Evolutionary conservation across 306 rosid species (phyloP), one percentile per base, ranked within the genome.

Genomic region (Castanea crenata): DNA sequence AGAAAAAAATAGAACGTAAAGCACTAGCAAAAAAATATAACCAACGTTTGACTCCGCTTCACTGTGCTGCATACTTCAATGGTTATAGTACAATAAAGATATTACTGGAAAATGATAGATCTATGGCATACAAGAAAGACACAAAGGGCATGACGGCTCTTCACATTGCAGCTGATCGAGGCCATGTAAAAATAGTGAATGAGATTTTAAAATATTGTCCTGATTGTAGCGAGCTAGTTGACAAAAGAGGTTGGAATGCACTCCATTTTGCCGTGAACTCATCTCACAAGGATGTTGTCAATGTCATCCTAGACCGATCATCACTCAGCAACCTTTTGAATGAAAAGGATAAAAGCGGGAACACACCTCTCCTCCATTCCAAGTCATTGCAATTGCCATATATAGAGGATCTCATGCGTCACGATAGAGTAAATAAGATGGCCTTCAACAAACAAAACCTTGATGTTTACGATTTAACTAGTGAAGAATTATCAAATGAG

Each of bases 41-140:
- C 3, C 0, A 20, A 1, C 15, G 4, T 4, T 59, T 1, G 44
- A 73, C 67, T 2, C 14, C 80, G 5, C 55, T 65, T n/a, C 80
- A 65, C 16, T 0, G 1, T 2, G 65, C 74, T 13, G 63, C 51
- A 1, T 0, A 0, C 3, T 0, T 0, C 0, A 46, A 62, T 2
- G 11, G 16, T 9, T 1, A 3, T 9, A 7, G 11, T 11, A 14
- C 11, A 9, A 14, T 51, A 14, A 9, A 51, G 55, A 3, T 11
- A 9, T 51, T 51, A 13, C 55, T 51, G 55, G 14, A 51, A 3
- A 11, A 12, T 51, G 55, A 51, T 51, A 51, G 55, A 51, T 12
- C 55, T 9, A 4, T 35, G 6, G 41, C 41, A 35, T 35, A 35
- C 41, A 35, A 4, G 41, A 4, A 35, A 35, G 41, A 14, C 11